Evolutionary conservation across 192 early-diverging fungal species (phyloP).

Genomic region (Spizellomyces sp.): DNA sequence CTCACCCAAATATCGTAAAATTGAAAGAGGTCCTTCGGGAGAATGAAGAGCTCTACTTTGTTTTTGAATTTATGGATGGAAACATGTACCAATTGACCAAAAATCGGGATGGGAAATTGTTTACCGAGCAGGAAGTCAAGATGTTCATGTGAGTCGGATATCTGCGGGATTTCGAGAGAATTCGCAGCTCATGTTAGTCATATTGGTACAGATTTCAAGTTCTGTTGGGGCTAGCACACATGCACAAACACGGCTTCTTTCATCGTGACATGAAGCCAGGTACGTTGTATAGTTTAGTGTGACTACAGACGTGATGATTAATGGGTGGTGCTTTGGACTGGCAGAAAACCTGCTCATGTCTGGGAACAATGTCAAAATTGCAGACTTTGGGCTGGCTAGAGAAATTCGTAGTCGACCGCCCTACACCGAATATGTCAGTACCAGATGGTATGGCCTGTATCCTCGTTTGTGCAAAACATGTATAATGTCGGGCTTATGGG

Average conservation of each 20-base stretch:
- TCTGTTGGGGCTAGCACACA: constrained; percentile 80
- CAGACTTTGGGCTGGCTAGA: constrained; percentile 94
- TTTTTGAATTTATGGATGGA: constrained; percentile 95
- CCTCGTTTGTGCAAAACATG: not conserved
- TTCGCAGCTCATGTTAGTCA: too few species aligned
- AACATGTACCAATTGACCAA: constrained; percentile 92
- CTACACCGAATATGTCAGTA: constrained; percentile 97
- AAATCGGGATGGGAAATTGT: constrained; percentile 62
- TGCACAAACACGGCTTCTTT: constrained; percentile 92
- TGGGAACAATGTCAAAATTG: constrained; percentile 73
- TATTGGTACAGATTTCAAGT: constrained; percentile 72
- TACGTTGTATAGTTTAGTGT: constrained; percentile 14
- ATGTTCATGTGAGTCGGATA: constrained; percentile 68
- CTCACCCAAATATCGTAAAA: constrained; percentile 84
- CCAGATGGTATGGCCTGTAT: constrained; percentile 76
- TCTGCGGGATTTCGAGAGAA: too few species aligned
- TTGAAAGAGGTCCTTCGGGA: constrained; percentile 83
- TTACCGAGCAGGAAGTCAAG: constrained; percentile 70
- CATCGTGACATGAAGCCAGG: constrained; percentile 96
- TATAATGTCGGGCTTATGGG: not conserved
- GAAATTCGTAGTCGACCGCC: constrained; percentile 87
- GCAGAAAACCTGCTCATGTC: constrained; percentile 85
- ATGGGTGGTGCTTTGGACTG: not conserved
- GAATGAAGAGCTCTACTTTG: constrained; percentile 86
- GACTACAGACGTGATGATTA: not conserved